phyloP scores from a whole-genome alignment of 1,139 yeast genomes.

The Saccharomycopsis crataegensis region DNA sequence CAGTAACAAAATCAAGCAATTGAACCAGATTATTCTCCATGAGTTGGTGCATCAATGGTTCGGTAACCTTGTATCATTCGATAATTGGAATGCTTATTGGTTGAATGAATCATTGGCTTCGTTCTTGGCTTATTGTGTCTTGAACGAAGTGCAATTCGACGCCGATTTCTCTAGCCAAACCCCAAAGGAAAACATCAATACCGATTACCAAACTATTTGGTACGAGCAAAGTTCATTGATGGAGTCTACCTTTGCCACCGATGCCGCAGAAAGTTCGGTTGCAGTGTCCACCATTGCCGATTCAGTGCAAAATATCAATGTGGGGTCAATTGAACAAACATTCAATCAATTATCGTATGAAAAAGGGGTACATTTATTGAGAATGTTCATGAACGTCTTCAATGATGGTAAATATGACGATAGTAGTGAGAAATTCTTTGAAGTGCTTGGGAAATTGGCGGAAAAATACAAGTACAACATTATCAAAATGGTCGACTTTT shows the following conservation, averaged over 20 bases:
- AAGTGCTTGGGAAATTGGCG: constrained; percentile 39
- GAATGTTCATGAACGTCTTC: constrained; percentile 46
- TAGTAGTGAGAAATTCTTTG: constrained; percentile 27
- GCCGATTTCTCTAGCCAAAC: not conserved
- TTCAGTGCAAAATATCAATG: constrained; percentile 25
- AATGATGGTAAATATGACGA: constrained; percentile 25
- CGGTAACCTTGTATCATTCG: constrained; percentile 60
- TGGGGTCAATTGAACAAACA: constrained; percentile 36
- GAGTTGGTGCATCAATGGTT: constrained; percentile 75
- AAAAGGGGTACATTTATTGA: constrained; percentile 54
- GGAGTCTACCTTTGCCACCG: constrained; percentile 36
- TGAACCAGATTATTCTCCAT: constrained; percentile 55
- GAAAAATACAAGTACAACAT: constrained; percentile 31
- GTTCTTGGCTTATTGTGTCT: constrained; percentile 46
- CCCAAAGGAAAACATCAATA: constrained; percentile 14
- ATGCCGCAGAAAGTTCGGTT: constrained; percentile 29
- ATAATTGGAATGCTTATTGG: constrained; percentile 63
- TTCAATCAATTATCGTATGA: constrained; percentile 53
- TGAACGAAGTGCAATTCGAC: constrained; percentile 28
- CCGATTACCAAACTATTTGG: constrained; percentile 29
- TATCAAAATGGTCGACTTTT: constrained; percentile 50
- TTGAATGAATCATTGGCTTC: constrained; percentile 73
- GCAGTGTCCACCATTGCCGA: constrained; percentile 21
- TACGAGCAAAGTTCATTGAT: constrained; percentile 31
- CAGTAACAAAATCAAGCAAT: constrained; percentile 23